phyloP scores from a whole-genome alignment of 331 rosid species.

The Malus hybrid region DNA sequence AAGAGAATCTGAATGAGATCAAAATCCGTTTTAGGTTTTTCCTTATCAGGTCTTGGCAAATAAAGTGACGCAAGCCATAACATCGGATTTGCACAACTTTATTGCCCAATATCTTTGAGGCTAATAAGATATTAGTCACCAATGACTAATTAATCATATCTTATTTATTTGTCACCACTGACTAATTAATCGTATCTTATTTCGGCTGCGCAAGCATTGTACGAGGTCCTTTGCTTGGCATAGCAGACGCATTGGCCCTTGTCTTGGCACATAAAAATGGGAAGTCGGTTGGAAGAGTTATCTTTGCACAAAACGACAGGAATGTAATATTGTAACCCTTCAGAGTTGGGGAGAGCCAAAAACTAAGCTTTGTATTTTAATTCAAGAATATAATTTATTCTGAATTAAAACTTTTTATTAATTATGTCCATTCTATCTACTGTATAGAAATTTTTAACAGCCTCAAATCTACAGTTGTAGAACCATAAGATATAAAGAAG shows the following conservation, averaged over 20 bases:
- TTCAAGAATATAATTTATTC: too few relatives aligned
- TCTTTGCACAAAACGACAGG: too few relatives aligned
- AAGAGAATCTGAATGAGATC: too few relatives aligned
- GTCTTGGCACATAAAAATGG: not conserved
- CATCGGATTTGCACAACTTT: not conserved
- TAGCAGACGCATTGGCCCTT: not conserved
- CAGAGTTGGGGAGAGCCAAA: not conserved
- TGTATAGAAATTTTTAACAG: too few relatives aligned
- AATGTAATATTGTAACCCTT: not conserved
- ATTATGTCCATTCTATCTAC: too few relatives aligned
- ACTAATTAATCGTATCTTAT: not conserved
- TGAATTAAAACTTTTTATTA: too few relatives aligned
- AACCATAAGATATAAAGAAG: too few relatives aligned
- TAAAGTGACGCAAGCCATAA: slow-evolving; percentile 8
- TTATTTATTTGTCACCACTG: too few relatives aligned
- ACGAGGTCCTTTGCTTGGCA: not conserved
- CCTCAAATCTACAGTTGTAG: too few relatives aligned
- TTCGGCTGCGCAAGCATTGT: not conserved
- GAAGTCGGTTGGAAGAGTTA: not conserved
- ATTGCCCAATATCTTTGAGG: not conserved
- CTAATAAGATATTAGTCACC: not conserved
- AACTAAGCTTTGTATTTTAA: too few relatives aligned
- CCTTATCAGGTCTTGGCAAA: not conserved
- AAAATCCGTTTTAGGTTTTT: not conserved
- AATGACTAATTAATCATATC: not conserved